Conservation (phyloP, 305 asterid species). For the Plantago coronopus region DNA sequence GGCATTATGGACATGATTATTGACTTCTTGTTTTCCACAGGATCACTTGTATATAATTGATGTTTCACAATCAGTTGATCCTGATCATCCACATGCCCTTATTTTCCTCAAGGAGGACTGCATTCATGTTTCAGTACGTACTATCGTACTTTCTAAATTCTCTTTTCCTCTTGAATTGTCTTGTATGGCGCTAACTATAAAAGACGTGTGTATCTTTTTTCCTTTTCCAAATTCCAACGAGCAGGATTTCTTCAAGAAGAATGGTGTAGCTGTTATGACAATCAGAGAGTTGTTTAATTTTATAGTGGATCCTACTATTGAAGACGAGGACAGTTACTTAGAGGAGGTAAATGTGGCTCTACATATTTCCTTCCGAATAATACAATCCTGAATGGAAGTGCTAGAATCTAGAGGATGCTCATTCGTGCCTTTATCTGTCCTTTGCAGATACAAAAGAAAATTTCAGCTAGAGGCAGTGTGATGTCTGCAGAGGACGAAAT, state of each 20-base stretch:
- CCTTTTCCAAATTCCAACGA: slow-evolving; percentile 13
- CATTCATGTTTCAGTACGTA: slow-evolving; percentile 76
- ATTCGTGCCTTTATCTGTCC: slow-evolving; percentile 6
- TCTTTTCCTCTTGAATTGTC: slow-evolving; percentile 1
- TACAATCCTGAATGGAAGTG: slow-evolving; percentile 16
- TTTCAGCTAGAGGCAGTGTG: slow-evolving; percentile 70
- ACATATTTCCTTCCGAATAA: not conserved
- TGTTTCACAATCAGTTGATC: slow-evolving; percentile 94
- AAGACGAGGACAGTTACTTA: slow-evolving; percentile 77
- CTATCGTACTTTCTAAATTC: not conserved
- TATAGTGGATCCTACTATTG: slow-evolving; percentile 76
- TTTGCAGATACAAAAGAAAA: slow-evolving; percentile 60
- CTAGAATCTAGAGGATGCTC: slow-evolving; percentile 12
- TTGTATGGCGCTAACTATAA: not conserved
- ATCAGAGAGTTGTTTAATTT: slow-evolving; percentile 84
- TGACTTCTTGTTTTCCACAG: slow-evolving; percentile 35
- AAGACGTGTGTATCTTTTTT: not conserved
- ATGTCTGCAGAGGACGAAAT: slow-evolving; percentile 85
- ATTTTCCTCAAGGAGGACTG: slow-evolving; percentile 89
- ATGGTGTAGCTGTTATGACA: slow-evolving; percentile 91
- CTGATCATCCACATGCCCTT: slow-evolving; percentile 93
- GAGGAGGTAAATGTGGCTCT: slow-evolving; percentile 54
- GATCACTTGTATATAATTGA: slow-evolving; percentile 89
- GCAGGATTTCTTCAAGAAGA: slow-evolving; percentile 85
- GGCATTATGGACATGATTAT: not conserved